These are phyloP conservation scores for Pseudogymnoascus sp. DNA, from an alignment of 2,329 filamentous ascomycete species.

Conservation along the genomic window DNA sequence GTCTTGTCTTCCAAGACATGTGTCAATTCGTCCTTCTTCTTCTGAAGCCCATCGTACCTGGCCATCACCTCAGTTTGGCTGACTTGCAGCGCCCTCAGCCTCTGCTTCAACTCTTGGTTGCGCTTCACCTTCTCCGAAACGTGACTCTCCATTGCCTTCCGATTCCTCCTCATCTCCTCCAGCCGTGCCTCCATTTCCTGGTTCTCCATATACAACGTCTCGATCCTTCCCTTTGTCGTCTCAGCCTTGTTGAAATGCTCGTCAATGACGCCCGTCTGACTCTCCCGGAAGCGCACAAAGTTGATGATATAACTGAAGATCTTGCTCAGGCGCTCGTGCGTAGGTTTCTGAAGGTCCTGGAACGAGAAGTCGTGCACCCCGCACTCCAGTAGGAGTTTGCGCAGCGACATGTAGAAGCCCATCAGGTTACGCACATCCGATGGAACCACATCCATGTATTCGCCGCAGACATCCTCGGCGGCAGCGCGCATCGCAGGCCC, in stretches of 20 bases:
- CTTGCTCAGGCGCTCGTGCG: slow-evolving; percentile 80
- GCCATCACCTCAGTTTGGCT: slow-evolving; percentile 77
- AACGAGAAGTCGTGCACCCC: slow-evolving; percentile 92
- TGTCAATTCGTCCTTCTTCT: slow-evolving; percentile 70
- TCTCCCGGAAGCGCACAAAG: slow-evolving; percentile 94
- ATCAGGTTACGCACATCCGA: slow-evolving; percentile 86
- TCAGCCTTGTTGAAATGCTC: slow-evolving; percentile 90
- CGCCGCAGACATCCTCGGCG: slow-evolving; percentile 76
- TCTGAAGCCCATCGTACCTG: slow-evolving; percentile 73
- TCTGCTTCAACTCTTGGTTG: slow-evolving; percentile 80
- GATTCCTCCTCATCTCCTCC: slow-evolving; percentile 71
- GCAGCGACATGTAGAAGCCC: slow-evolving; percentile 85
- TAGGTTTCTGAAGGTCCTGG: slow-evolving; percentile 83
- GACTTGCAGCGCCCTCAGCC: slow-evolving; percentile 69
- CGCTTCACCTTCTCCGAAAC: slow-evolving; percentile 77
- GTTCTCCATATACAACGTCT: slow-evolving; percentile 76
- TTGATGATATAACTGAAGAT: slow-evolving; percentile 98
- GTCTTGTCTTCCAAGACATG: slow-evolving; percentile 63
- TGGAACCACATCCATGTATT: slow-evolving; percentile 75
- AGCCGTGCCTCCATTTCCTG: slow-evolving; percentile 75
- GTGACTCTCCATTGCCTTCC: slow-evolving; percentile 70
- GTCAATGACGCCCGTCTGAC: slow-evolving; percentile 81
- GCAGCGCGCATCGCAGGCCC: slow-evolving; percentile 93
- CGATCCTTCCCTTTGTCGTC: slow-evolving; percentile 77
- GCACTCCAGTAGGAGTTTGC: slow-evolving; percentile 74